A percentile compares a stretch with the other conserved stretches of the same genome.
These are phyloP conservation scores for Athelia sp. DNA, from an alignment of 1,284 basidiomycete genomes.

Conservation along the genomic window DNA sequence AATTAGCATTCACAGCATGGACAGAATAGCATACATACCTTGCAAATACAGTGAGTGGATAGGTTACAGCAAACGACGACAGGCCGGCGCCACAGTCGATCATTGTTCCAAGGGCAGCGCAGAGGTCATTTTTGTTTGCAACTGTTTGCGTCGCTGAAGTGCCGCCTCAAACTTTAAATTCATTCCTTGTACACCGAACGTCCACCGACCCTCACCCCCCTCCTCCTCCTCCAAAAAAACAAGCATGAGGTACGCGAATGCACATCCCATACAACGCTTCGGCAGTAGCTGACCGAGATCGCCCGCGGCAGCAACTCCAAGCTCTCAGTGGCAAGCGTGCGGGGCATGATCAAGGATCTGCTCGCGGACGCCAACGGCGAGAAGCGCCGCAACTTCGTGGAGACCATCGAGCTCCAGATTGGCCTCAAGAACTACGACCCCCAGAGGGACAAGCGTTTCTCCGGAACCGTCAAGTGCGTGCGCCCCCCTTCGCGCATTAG, in stretches of 20 bases:
- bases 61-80: no score
- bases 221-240: not conserved
- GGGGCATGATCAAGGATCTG: slow-evolving; percentile 88
- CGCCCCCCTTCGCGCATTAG: not conserved
- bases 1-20: no score
- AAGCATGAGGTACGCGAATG: slow-evolving; percentile 1
- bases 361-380: slow-evolving; percentile 75
- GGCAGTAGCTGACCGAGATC: not conserved
- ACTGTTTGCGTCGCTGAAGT: not conserved
- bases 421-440: slow-evolving; percentile 99
- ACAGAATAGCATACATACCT: no score
- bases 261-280: not conserved
- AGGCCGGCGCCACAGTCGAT: no score
- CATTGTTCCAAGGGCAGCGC: no score
- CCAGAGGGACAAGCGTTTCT: slow-evolving; percentile 95
- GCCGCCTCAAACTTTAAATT: not conserved
- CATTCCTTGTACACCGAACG: not conserved
- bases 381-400: slow-evolving; percentile 85
- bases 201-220: not conserved
- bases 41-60: no score
- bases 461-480: slow-evolving; percentile 88
- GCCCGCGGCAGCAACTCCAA: slow-evolving; percentile 39
- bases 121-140: not conserved
- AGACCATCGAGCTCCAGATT: slow-evolving; percentile 95
- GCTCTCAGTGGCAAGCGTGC: slow-evolving; percentile 98